Percentiles rank a stretch among this genome's conserved stretches.
Evolutionary conservation across 805 yeast species (phyloP).

Genomic region (Teunomyces funiuensis): DNA sequence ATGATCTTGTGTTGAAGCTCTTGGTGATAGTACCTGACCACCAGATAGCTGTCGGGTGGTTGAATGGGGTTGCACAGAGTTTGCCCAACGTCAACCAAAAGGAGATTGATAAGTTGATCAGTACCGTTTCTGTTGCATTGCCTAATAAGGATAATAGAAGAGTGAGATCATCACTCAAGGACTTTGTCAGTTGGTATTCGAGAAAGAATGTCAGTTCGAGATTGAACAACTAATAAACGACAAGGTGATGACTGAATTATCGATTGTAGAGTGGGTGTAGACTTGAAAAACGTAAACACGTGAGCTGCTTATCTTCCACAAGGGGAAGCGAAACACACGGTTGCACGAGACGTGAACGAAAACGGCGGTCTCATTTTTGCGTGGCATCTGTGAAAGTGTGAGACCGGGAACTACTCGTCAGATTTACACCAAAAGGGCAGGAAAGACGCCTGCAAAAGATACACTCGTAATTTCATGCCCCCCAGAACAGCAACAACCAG

Average conservation of each 20-base stretch:
- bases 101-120: conserved; percentile 65
- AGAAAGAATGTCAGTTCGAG: conserved; percentile 62
- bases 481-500: too few relatives aligned
- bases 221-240: conserved; percentile 14
- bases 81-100: conserved; percentile 67
- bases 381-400: not conserved
- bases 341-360: not conserved
- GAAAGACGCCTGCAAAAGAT: too few relatives aligned
- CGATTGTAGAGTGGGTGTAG: too few relatives aligned
- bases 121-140: conserved; percentile 58
- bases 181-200: conserved; percentile 80
- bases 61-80: conserved; percentile 50
- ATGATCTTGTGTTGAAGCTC: conserved; percentile 67
- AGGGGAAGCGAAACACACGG: not conserved
- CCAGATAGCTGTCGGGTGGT: conserved; percentile 54
- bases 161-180: conserved; percentile 68
- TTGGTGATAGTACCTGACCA: conserved; percentile 51
- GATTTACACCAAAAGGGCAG: too few relatives aligned
- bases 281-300: too few relatives aligned
- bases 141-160: conserved; percentile 70
- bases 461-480: too few relatives aligned
- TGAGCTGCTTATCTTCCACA: not conserved
- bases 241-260: too few relatives aligned
- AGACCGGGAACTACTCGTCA: too few relatives aligned
- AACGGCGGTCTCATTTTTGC: not conserved